phyloP scores from a whole-genome alignment of 208 protist species.

The Porcisia hertigi region DNA sequence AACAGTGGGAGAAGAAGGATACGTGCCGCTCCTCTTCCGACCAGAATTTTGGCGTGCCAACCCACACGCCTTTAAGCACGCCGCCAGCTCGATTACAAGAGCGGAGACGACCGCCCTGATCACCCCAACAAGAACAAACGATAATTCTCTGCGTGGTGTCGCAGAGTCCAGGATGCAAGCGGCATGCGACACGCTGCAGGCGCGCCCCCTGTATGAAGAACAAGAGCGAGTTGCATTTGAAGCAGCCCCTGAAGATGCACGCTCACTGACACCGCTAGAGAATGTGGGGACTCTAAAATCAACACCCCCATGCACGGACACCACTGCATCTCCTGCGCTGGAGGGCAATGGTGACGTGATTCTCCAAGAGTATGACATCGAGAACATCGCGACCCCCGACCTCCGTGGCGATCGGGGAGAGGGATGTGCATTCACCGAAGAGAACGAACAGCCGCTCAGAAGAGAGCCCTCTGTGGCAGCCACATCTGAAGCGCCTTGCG shows the following conservation, averaged over 20 bases:
- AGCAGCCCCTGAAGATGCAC: neutral
- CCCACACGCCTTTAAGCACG: neutral
- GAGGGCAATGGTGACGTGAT: neutral
- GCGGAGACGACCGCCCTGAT: neutral
- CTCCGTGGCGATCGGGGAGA: neutral
- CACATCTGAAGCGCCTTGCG: neutral
- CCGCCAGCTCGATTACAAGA: neutral
- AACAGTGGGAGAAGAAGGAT: neutral
- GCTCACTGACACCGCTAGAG: neutral
- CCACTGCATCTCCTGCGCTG: neutral
- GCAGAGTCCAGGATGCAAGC: neutral
- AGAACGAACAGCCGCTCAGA: neutral
- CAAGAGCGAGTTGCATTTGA: neutral
- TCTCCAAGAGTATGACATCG: neutral
- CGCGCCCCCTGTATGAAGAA: neutral
- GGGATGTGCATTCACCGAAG: neutral
- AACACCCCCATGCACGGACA: too few species aligned
- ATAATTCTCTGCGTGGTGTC: neutral
- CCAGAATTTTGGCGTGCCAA: constrained; percentile 11
- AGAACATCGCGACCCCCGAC: neutral
- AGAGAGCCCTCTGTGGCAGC: neutral
- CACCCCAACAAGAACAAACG: neutral
- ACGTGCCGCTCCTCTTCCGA: constrained; percentile 34
- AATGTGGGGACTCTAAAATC: neutral
- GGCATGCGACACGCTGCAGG: neutral